These are phyloP conservation scores for Taphrina deformans DNA, from an alignment of 1,139 yeast genomes.

Conservation along the genomic window DNA sequence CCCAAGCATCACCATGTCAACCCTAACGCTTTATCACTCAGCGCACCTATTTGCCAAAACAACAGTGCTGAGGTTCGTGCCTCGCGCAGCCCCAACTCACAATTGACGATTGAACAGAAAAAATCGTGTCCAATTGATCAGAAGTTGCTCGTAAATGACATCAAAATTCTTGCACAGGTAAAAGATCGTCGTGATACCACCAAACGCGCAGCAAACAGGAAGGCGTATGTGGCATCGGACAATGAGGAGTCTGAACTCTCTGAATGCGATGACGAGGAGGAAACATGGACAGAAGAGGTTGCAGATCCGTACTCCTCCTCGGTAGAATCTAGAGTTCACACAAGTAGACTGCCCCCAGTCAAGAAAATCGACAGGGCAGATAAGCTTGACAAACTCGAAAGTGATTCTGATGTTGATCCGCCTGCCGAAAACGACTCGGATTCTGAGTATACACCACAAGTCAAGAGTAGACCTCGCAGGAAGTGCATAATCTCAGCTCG, in stretches of 20 bases:
- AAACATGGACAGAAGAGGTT: not conserved
- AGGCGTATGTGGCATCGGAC: not conserved
- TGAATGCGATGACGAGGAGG: not conserved
- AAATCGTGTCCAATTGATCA: not conserved
- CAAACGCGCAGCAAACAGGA: not conserved
- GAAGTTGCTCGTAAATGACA: not conserved
- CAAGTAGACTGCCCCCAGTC: not conserved
- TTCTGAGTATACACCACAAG: constrained; percentile 9
- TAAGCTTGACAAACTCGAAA: not conserved
- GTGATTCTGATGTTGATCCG: constrained; percentile 9
- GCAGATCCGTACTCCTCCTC: not conserved
- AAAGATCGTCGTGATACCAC: not conserved
- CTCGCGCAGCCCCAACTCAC: not conserved
- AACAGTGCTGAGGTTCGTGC: not conserved
- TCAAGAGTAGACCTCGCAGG: not conserved
- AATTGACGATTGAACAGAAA: not conserved
- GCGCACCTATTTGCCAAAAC: not conserved
- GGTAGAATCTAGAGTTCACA: not conserved
- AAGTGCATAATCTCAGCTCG: not conserved
- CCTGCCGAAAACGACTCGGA: constrained; percentile 6
- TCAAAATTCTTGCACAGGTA: not conserved
- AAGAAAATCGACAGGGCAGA: not conserved
- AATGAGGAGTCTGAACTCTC: not conserved
- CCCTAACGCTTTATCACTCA: constrained; percentile 5
- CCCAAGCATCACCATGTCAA: constrained; percentile 3